phyloP scores from a whole-genome alignment of 2,329 filamentous ascomycete genomes.

The Pseudocercospora ulei region DNA sequence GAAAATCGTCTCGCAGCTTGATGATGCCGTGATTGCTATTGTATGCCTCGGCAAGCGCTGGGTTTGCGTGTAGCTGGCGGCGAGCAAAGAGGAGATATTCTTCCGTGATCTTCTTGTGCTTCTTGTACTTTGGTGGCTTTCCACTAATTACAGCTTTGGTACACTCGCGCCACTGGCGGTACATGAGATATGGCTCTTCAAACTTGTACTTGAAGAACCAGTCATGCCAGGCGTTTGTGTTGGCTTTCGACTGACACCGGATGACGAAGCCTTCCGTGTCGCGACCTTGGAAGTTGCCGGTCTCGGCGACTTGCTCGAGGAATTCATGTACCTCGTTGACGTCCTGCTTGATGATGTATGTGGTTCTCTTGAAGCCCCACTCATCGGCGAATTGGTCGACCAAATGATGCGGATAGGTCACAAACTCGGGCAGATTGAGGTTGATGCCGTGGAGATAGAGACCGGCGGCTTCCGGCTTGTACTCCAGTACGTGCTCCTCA shows the following conservation, averaged over 20 bases:
- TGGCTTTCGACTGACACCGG: slow-evolving; percentile 59
- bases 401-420: slow-evolving; percentile 70
- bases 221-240: slow-evolving; percentile 54
- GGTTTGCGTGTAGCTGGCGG: slow-evolving; percentile 59
- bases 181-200: slow-evolving; percentile 97
- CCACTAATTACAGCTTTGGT: slow-evolving; percentile 79
- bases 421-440: slow-evolving; percentile 84
- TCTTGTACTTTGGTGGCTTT: slow-evolving; percentile 65
- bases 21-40: slow-evolving; percentile 92
- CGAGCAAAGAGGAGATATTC: slow-evolving; percentile 80
- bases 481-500: slow-evolving; percentile 92
- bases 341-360: slow-evolving; percentile 66
- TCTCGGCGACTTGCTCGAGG: slow-evolving; percentile 74
- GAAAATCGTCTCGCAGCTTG: slow-evolving; percentile 74
- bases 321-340: slow-evolving; percentile 66
- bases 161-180: slow-evolving; percentile 95
- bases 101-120: slow-evolving; percentile 80
- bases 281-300: slow-evolving; percentile 77
- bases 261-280: slow-evolving; percentile 97
- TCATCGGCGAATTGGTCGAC: slow-evolving; percentile 81
- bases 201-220: slow-evolving; percentile 99
- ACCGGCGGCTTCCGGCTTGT: slow-evolving; percentile 68
- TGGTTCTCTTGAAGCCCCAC: slow-evolving; percentile 90
- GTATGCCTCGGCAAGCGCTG: slow-evolving; percentile 60
- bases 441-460: slow-evolving; percentile 96